These are phyloP conservation scores for Cordyceps javanica DNA, from an alignment of 2,329 filamentous ascomycete species.

Conservation along the genomic window DNA sequence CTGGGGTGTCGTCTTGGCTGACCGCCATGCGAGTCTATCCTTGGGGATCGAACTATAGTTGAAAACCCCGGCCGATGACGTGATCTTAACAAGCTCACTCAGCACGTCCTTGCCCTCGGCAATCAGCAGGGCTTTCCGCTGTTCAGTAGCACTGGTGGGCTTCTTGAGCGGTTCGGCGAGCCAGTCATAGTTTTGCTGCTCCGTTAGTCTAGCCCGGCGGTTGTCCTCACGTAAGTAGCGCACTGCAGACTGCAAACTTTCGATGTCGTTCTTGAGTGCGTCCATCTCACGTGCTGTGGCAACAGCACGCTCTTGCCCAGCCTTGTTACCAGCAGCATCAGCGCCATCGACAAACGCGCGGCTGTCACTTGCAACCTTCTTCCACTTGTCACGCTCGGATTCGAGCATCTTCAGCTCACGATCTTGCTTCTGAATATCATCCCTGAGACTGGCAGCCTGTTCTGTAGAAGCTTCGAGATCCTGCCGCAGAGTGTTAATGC, in stretches of 20 bases:
- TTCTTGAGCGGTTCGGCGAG: constrained; percentile 51
- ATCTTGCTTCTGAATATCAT: constrained; percentile 61
- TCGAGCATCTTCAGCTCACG: constrained; percentile 60
- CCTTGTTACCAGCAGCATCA: constrained; percentile 46
- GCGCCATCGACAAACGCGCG: constrained; percentile 48
- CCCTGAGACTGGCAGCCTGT: constrained; percentile 47
- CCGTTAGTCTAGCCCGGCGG: constrained; percentile 51
- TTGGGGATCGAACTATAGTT: constrained; percentile 51
- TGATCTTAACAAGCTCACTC: constrained; percentile 58
- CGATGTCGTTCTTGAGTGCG: constrained; percentile 62
- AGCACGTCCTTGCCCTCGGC: constrained; percentile 60
- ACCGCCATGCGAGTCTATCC: constrained; percentile 61
- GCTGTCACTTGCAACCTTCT: constrained; percentile 61
- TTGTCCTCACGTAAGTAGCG: constrained; percentile 64
- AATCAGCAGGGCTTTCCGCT: constrained; percentile 45
- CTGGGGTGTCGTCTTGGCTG: constrained; percentile 55
- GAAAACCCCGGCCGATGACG: constrained; percentile 48
- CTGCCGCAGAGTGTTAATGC: constrained; percentile 59
- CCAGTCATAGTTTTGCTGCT: constrained; percentile 55
- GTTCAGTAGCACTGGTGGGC: constrained; percentile 37
- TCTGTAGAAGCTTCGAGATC: constrained; percentile 48
- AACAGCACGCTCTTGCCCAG: constrained; percentile 60
- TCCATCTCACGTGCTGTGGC: constrained; percentile 69
- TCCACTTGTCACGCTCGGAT: constrained; percentile 63
- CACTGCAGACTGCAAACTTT: constrained; percentile 56